Evolutionary conservation across 768 basidiomycete genomes (phyloP).

Genomic region (Boletus eberwhitei): DNA sequence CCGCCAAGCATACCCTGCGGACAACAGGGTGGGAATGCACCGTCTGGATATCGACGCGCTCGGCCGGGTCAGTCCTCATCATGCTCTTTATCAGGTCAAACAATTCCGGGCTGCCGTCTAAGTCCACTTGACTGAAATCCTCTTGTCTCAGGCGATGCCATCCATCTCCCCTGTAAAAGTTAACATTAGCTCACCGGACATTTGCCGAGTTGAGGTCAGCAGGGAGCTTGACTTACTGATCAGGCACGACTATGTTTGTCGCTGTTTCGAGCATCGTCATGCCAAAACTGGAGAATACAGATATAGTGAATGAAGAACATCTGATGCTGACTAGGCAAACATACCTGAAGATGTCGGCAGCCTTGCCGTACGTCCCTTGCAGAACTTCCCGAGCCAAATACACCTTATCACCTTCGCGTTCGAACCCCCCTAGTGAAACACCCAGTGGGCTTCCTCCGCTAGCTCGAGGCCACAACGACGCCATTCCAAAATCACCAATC

Average conservation of each 20-base stretch:
- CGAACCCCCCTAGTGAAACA: slow-evolving; percentile 51
- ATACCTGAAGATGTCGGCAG: slow-evolving; percentile 96
- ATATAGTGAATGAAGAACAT: slow-evolving; percentile 2
- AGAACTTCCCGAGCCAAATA: slow-evolving; percentile 97
- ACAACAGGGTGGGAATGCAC: slow-evolving; percentile 66
- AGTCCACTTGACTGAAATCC: slow-evolving; percentile 84
- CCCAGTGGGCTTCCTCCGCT: slow-evolving; percentile 37
- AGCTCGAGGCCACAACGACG: slow-evolving; percentile 83
- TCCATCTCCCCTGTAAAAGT: slow-evolving; percentile 67
- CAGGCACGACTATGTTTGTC: slow-evolving; percentile 94
- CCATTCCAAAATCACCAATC: slow-evolving; percentile 99
- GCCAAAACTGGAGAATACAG: slow-evolving; percentile 64
- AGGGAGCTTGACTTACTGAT: slow-evolving; percentile 66
- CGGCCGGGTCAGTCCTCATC: slow-evolving; percentile 69
- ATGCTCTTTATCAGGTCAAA: slow-evolving; percentile 66
- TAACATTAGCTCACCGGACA: slow-evolving; percentile 14
- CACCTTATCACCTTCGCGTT: slow-evolving; percentile 95
- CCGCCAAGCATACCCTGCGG: slow-evolving; percentile 53
- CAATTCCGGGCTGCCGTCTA: slow-evolving; percentile 63
- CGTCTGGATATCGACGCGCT: slow-evolving; percentile 53
- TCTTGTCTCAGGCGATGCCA: slow-evolving; percentile 93
- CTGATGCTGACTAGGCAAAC: slow-evolving; percentile 24
- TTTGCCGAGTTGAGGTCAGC: not conserved
- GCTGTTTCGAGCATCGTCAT: slow-evolving; percentile 95
- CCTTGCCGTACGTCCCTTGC: slow-evolving; percentile 86